Base-by-base conservation (phyloP, 352 stramenopile species). In the Globisporangium heterothallicum region DNA sequence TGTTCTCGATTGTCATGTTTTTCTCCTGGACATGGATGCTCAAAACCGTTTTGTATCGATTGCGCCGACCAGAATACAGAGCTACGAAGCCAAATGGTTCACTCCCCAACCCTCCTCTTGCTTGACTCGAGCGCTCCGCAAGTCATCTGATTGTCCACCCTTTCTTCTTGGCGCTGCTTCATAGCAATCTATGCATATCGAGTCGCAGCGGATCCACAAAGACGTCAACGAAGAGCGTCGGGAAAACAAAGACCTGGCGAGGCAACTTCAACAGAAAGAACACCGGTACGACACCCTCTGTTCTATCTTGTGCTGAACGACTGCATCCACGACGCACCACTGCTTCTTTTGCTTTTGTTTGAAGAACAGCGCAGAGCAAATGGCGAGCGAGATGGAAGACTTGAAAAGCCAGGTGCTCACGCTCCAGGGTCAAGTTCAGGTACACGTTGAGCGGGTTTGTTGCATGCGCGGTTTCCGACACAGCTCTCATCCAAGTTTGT, bases 391-490 rank as follows among this genome's bases (percentile, higher is more conserved):
- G 22, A 36, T 78, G 2, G 65, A 81, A 12, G 59, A 74, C 8
- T 25, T 68, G 0, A 66, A 64, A 38, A 64, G 49, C 18, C 66
- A 70, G n/a, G 48, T 77, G 4, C 32, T 68, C 35, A 83, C 70
- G 3, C 36, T 84, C 0, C 62, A 83, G 30, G 70, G 68, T 0
- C 72, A 87, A 27, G 38, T 83, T 38, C 73, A 85, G 68, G 74
- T 76, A 47, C 48, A 16, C n/a, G 14, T 30, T n/a, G n/a, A n/a
- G n/a, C n/a, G n/a, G n/a, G n/a, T n/a, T n/a, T n/a, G n/a, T n/a
- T n/a, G n/a, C n/a, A n/a, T n/a, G n/a, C n/a, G n/a, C n/a, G n/a
- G n/a, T n/a, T n/a, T n/a, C n/a, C n/a, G n/a, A n/a, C n/a, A n/a
- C n/a, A n/a, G n/a, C n/a, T n/a, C n/a, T n/a, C n/a, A n/a, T n/a